Conservation (phyloP, 1,139 yeast species). For the Kurtzmaniella quercitrusa region DNA sequence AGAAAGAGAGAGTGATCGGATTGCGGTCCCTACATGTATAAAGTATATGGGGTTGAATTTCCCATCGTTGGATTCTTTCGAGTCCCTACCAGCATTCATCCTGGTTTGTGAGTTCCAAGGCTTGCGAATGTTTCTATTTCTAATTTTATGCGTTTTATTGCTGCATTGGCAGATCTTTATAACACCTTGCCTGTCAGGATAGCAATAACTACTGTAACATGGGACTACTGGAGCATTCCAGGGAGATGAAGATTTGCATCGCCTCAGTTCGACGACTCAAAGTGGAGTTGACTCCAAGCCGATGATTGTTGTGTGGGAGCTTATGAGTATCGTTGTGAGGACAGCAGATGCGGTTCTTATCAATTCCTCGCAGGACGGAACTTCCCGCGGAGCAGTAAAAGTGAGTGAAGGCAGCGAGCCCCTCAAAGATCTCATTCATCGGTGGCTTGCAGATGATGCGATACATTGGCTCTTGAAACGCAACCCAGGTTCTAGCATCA, state of each 20-base stretch:
- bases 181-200: not conserved
- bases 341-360: not conserved
- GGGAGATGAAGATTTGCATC: no score
- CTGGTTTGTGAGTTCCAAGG: not conserved
- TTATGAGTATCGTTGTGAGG: not conserved
- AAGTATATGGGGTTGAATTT: no score
- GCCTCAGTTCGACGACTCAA: no score
- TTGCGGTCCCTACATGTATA: no score
- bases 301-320: no score
- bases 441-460: not conserved
- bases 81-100: not conserved
- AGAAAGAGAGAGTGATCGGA: no score
- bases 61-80: no score
- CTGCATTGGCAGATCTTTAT: not conserved
- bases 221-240: no score
- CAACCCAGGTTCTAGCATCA: not conserved
- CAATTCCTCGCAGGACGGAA: no score
- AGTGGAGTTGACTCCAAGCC: no score
- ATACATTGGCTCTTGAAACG: not conserved
- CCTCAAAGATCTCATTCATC: not conserved
- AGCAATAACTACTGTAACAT: not conserved
- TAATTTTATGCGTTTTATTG: not conserved
- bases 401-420: not conserved
- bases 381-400: no score
- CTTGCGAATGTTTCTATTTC: no score